These are phyloP conservation scores for Auricularia cornea DNA, from an alignment of 768 basidiomycete genomes.

Conservation along the genomic window DNA sequence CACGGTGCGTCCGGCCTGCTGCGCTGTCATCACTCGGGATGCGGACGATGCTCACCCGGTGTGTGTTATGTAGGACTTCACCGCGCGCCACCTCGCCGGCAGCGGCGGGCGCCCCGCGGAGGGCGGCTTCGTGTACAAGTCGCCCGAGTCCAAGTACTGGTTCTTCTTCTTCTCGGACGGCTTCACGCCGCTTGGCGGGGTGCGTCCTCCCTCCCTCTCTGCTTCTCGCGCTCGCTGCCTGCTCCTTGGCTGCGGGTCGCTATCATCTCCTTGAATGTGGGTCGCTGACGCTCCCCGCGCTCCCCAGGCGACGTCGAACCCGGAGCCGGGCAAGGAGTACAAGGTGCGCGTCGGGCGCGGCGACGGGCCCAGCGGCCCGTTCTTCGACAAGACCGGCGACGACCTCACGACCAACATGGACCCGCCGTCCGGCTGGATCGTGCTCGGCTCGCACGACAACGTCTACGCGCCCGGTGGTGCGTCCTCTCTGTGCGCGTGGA, in stretches of 20 bases:
- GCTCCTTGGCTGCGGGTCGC: not conserved
- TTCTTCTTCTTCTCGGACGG: slow-evolving; percentile 13
- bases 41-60: not conserved
- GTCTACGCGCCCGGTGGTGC: slow-evolving; percentile 20
- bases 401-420: not conserved
- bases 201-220: not conserved
- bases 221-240: not conserved
- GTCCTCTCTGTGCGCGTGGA: no score
- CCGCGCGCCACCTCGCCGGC: not conserved
- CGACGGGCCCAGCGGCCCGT: not conserved
- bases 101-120: slow-evolving; percentile 1
- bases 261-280: no score
- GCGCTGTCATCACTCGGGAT: not conserved
- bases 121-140: slow-evolving; percentile 5
- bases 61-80: not conserved
- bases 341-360: not conserved
- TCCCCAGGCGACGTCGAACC: not conserved
- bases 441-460: slow-evolving; percentile 16
- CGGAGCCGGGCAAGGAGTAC: not conserved
- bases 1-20: not conserved
- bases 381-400: not conserved
- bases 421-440: not conserved
- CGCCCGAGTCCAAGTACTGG: not conserved
- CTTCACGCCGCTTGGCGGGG: slow-evolving; percentile 11
- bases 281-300: no score